A percentile compares a stretch with the other conserved stretches of the same genome.
Evolutionary conservation across 2,329 filamentous ascomycete genomes (phyloP).

Genomic region (Cladosporium phlei): DNA sequence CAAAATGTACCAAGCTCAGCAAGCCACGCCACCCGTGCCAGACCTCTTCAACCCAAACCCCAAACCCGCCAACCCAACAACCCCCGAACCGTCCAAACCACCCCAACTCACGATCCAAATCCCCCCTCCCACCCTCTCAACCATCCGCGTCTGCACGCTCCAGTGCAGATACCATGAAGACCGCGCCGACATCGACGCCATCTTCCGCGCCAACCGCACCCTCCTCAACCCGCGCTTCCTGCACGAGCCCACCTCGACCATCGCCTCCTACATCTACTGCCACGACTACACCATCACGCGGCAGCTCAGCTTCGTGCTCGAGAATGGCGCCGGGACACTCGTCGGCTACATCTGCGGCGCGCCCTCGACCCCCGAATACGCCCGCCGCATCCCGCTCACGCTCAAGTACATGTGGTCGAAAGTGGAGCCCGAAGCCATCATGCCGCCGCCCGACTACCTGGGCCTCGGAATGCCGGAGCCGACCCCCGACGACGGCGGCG

Average conservation of each 20-base stretch:
- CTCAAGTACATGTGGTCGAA: conserved; percentile 25
- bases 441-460: not conserved
- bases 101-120: too few relatives aligned
- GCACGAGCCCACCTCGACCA: conserved; percentile 7
- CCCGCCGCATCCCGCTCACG: conserved; percentile 25
- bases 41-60: too few relatives aligned
- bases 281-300: conserved; percentile 31
- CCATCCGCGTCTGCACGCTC: too few relatives aligned
- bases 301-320: conserved; percentile 33
- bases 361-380: conserved; percentile 26
- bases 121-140: too few relatives aligned
- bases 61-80: too few relatives aligned
- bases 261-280: conserved; percentile 19
- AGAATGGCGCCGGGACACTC: conserved; percentile 29
- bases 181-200: conserved; percentile 9
- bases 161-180: too few relatives aligned
- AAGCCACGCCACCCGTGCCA: too few relatives aligned
- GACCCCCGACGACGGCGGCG: not conserved
- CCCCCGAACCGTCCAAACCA: too few relatives aligned
- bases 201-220: conserved; percentile 12
- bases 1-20: too few relatives aligned
- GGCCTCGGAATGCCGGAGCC: not conserved
- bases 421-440: not conserved
- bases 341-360: conserved; percentile 38
- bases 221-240: conserved; percentile 2